phyloP scores from a whole-genome alignment of 768 basidiomycete species.

The Hericium rajendrae region DNA sequence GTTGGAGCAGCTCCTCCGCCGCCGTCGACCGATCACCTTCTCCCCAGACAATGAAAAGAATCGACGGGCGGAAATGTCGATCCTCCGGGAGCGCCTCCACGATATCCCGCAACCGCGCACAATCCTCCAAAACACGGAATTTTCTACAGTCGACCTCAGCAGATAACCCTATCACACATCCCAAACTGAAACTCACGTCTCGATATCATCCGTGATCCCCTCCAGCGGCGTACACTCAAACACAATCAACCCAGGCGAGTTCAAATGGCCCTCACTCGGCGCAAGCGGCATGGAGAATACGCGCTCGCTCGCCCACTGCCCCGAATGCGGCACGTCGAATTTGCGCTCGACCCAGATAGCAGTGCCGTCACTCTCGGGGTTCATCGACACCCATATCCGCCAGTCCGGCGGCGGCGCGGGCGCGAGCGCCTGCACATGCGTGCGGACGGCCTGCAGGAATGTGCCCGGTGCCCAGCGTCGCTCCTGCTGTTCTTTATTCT shows the following conservation, averaged over 20 bases:
- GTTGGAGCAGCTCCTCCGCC: constrained; percentile 42
- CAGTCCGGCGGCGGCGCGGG: constrained; percentile 31
- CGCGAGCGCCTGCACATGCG: constrained; percentile 25
- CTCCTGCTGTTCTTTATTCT: constrained; percentile 69
- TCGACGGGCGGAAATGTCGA: constrained; percentile 52
- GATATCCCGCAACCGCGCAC: constrained; percentile 57
- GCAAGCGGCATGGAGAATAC: constrained; percentile 53
- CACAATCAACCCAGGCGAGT: constrained; percentile 53
- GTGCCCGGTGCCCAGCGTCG: constrained; percentile 68
- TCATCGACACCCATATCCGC: constrained; percentile 67
- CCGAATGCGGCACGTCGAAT: constrained; percentile 58
- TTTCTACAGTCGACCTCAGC: constrained; percentile 33
- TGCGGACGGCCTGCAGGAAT: constrained; percentile 43
- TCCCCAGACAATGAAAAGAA: constrained; percentile 55
- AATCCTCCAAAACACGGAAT: constrained; percentile 65
- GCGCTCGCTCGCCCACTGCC: constrained; percentile 47
- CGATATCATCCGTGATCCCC: constrained; percentile 53
- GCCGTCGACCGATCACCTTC: constrained; percentile 30
- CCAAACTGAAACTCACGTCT: constrained; percentile 36
- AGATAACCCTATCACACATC: neutral
- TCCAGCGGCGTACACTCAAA: constrained; percentile 67
- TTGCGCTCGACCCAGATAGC: constrained; percentile 77
- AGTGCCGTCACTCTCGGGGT: constrained; percentile 62
- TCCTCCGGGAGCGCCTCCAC: constrained; percentile 41
- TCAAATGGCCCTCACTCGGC: constrained; percentile 13